Evolutionary conservation across 176 grass and related monocot genomes (phyloP), one percentile per base, ranked within the genome.

Genomic region (Saccharum spontaneum): DNA sequence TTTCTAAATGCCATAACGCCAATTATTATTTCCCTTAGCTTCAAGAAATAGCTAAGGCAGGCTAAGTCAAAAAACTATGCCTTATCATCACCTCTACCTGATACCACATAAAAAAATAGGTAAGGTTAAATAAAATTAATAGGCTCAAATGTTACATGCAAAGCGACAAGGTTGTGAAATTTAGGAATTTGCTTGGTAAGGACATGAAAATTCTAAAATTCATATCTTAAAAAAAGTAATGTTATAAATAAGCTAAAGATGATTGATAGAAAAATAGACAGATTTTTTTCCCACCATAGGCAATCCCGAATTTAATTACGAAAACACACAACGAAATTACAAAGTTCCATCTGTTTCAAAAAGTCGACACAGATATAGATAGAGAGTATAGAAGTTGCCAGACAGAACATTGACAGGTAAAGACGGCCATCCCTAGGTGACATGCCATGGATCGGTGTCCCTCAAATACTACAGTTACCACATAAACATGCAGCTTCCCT

Each of bases 51-150:
- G 74, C 89, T 40, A 80, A 73, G 73, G 81, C 84, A 83, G 78
- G 76, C 80, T 84, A 87, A 70, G 81, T 87, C 61, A 90, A 79
- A 77, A 87, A 90, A 87, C 75, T 84, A 90, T 87, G 81, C 10
- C 43, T 80, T 84, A 87, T 84, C 76, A 83, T 87, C 85, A 76
- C 85, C 81, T 87, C 89, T 91, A 80, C 89, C 89, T 91, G 89
- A 75, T 78, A 90, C 22, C 60, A 87, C 31, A 83, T 67, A 61
- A 39, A 59, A 87, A 80, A 79, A 9, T 9, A 17, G 6, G 12
- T 17, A 76, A 62, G 57, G 63, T 81, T 80, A 84, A 84, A 71
- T 75, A 46, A 80, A 70, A 26, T 79, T 34, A 63, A 37, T 30
- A 71, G 62, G 14, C 78, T 20, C 33, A 75, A 7, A 33, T 26